Evolutionary conservation across 768 basidiomycete species (phyloP), one percentile per base, ranked within the genome.

Genomic region (Daedalea quercina): DNA sequence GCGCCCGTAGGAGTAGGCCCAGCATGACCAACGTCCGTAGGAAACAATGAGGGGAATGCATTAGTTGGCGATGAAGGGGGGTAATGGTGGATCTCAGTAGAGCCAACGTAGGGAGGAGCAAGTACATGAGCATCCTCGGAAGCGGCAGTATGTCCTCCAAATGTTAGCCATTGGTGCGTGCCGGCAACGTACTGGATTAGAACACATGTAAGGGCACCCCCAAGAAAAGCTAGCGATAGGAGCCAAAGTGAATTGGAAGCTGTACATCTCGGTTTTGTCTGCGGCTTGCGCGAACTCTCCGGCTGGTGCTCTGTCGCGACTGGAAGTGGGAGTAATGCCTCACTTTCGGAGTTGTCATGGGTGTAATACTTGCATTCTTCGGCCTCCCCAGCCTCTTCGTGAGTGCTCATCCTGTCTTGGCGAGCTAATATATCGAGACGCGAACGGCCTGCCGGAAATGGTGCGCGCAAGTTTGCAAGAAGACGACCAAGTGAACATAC

Each of bases 1-100:
- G 84, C 88, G 17, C 88, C 88, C 0, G 88, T 93, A 0, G 87
- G 85, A 1, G 89, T 92, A 22, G 72, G 75, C 15, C 90, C 90
- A 2, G 84, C 73, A 63, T 90, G 82, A 34, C 90, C 90, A 3
- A 93, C 82, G 59, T 81, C 60, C 26, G 87, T 78, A 3, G 90
- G 90, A 66, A 93, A 93, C 24, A 87, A 59, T 0, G 84, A 78
- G 0, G 90, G 85, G 57, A 77, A 76, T 8, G 71, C 74, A 59
- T 92, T 92, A 17, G 87, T 90, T 0, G 90, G 87, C 6, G 78
- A 76, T 0, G 79, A 58, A 0, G 90, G 90, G 9, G 90, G 90
- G 65, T 78, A 90, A 20, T 79, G 65, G 66, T 90, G 80, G 3
- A 77, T 74, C 54, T 77, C 75, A 2, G 87, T 85, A 0, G 87